These are phyloP conservation scores for Pseudopyricularia javanii DNA, from an alignment of 2,329 filamentous ascomycete genomes.

Conservation along the genomic window DNA sequence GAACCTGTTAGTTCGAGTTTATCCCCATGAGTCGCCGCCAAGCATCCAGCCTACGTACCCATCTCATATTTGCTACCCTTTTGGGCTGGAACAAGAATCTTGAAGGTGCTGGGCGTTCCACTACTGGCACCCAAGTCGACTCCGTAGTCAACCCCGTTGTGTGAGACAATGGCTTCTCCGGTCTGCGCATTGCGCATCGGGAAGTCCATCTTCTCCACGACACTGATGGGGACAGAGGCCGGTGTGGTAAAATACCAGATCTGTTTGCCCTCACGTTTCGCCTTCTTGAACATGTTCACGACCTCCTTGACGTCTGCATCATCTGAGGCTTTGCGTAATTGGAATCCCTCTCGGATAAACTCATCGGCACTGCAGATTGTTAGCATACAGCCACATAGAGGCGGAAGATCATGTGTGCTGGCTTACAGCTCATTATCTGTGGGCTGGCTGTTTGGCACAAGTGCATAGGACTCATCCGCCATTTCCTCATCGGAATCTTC, in stretches of 20 bases:
- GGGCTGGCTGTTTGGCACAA: neutral
- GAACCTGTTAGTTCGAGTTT: slow-evolving; percentile 8
- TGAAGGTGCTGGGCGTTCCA: slow-evolving; percentile 37
- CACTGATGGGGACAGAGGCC: slow-evolving; percentile 53
- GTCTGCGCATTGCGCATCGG: slow-evolving; percentile 40
- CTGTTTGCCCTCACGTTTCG: slow-evolving; percentile 55
- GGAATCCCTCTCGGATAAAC: slow-evolving; percentile 38
- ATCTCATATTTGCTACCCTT: slow-evolving; percentile 40
- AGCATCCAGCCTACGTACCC: slow-evolving; percentile 25
- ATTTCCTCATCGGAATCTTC: slow-evolving; percentile 8
- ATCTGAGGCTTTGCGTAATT: slow-evolving; percentile 34
- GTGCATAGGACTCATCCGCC: slow-evolving; percentile 23
- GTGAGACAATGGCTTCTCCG: slow-evolving; percentile 42
- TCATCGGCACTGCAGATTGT: slow-evolving; percentile 9
- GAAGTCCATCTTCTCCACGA: slow-evolving; percentile 53
- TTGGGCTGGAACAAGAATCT: slow-evolving; percentile 47
- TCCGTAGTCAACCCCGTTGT: slow-evolving; percentile 52
- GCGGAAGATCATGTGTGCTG: neutral
- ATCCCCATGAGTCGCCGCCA: neutral
- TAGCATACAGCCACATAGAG: slow-evolving; percentile 2
- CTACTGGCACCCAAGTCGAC: slow-evolving; percentile 39
- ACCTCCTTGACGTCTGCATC: slow-evolving; percentile 29
- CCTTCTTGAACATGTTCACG: slow-evolving; percentile 42
- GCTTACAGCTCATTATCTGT: neutral
- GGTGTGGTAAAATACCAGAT: slow-evolving; percentile 73